Base-by-base conservation (phyloP, 306 rosid species). In the Canavalia gladiata region DNA sequence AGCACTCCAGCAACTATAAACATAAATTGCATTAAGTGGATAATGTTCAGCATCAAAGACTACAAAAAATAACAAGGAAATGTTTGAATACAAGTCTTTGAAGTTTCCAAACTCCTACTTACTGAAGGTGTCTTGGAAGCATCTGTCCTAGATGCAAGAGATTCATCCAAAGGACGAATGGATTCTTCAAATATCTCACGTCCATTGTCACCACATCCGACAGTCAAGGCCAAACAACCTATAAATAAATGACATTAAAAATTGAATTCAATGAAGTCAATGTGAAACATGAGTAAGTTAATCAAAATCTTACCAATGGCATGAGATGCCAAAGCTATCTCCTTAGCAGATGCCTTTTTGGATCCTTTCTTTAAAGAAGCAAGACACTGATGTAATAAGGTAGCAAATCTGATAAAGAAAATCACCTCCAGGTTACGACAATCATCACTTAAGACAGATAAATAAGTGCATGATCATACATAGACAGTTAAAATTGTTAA, bases 161-260 rank as follows among this genome's bases (percentile, higher is more conserved):
- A 87, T 78, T 90, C 94, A 6, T 89, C 81, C 47, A 95, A 81
- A 37, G 86, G 90, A 85, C 84, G 77, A 55, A 87, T 6, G 2
- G 86, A 87, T 12, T 95, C 97, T 66, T 85, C 90, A 74, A 91
- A 89, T 78, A 95, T 91, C 84, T 91, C 99, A 0, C 80, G 91
- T 11, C 97, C 93, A 45, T 95, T 85, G 71, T 93, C 96, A 76
- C 94, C 91, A 37, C 75, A 64, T 43, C 98, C 99, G 57, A 88
- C 90, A 60, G 99, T 95, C 83, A 95, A 87, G 47, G 94, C 93
- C 93, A 95, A 73, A 78, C 88, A 81, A 77, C 99, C 99, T 91
- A 69, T 56, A 81, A 37, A 59, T 31, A 1, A 60, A 68, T 74
- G n/a, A 72, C 45, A n/a, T 76, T 64, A 41, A 74, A 54, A 28